phyloP scores from a whole-genome alignment of 1,284 basidiomycete genomes.

The Naganishia albida region DNA sequence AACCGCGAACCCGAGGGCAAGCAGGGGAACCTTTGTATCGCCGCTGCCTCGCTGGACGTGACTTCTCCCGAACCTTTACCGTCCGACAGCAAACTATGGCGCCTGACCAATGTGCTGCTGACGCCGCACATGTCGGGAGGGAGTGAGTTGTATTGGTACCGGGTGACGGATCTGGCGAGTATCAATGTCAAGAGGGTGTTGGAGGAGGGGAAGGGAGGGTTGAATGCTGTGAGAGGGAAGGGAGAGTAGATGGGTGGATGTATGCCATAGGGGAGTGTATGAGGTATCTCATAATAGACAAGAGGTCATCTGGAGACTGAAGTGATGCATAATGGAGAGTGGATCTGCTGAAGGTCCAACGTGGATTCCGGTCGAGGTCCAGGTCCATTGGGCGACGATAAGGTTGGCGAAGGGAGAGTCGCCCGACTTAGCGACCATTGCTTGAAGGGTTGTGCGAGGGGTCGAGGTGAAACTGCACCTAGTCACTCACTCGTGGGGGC shows the following conservation, averaged over 20 bases:
- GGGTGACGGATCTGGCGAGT: constrained; percentile 38
- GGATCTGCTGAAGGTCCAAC: too few relatives aligned
- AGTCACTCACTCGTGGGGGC: too few relatives aligned
- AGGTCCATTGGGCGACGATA: too few relatives aligned
- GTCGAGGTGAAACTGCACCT: too few relatives aligned
- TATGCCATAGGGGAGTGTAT: background rate
- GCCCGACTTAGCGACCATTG: too few relatives aligned
- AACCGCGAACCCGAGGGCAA: constrained; percentile 6
- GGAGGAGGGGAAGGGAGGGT: constrained; percentile 36
- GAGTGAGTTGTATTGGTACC: constrained; percentile 34
- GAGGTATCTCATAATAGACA: background rate
- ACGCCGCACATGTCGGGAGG: constrained; percentile 46
- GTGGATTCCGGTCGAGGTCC: too few relatives aligned
- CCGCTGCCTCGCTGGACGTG: constrained; percentile 37
- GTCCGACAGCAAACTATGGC: constrained; percentile 38
- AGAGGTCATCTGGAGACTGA: background rate
- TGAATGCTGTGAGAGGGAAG: constrained; percentile 38
- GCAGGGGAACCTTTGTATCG: constrained; percentile 29
- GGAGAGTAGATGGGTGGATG: constrained; percentile 31
- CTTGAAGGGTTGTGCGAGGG: too few relatives aligned
- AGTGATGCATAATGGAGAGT: background rate
- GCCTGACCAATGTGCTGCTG: constrained; percentile 41
- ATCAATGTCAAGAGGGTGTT: constrained; percentile 37
- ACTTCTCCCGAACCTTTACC: constrained; percentile 47
- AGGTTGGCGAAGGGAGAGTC: too few relatives aligned